These are phyloP conservation scores for Circinella umbellata DNA, from an alignment of 371 early-diverging fungal species.

Conservation along the genomic window DNA sequence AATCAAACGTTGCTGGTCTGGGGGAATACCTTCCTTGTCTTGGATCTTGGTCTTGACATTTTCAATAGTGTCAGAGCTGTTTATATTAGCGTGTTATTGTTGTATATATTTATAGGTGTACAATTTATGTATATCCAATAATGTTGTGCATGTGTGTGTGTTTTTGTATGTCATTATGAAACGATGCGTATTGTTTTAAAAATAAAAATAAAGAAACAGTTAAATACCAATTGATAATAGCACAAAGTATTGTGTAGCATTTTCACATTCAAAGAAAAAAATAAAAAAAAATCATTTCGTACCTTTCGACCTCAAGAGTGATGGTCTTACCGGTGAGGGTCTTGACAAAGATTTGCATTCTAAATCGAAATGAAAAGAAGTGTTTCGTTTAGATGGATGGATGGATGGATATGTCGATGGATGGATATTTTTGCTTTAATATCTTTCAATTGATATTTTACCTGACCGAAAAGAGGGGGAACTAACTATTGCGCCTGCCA, in stretches of 20 bases:
- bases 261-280: background rate
- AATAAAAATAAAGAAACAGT: no score
- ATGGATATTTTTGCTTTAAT: slow-evolving; percentile 14
- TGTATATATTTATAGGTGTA: no score
- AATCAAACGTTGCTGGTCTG: slow-evolving; percentile 99
- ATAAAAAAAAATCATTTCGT: slow-evolving; percentile 15
- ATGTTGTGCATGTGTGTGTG: background rate
- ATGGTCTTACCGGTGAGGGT: slow-evolving; percentile 92
- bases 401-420: slow-evolving; percentile 23
- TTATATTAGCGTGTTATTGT: background rate
- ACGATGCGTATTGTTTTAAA: no score
- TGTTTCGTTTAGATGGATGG: background rate
- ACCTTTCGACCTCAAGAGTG: slow-evolving; percentile 93
- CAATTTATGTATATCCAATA: background rate
- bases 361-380: slow-evolving; percentile 7
- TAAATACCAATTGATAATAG: background rate
- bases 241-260: slow-evolving; percentile 47
- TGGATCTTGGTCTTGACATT: slow-evolving; percentile 96
- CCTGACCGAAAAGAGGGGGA: slow-evolving; percentile 14
- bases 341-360: slow-evolving; percentile 88
- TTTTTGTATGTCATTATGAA: no score
- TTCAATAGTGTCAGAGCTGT: slow-evolving; percentile 61
- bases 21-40: slow-evolving; percentile 99
- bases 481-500: background rate
- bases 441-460: slow-evolving; percentile 2